Conservation (phyloP, 352 stramenopile genomes). For the Bremia lactucae region DNA sequence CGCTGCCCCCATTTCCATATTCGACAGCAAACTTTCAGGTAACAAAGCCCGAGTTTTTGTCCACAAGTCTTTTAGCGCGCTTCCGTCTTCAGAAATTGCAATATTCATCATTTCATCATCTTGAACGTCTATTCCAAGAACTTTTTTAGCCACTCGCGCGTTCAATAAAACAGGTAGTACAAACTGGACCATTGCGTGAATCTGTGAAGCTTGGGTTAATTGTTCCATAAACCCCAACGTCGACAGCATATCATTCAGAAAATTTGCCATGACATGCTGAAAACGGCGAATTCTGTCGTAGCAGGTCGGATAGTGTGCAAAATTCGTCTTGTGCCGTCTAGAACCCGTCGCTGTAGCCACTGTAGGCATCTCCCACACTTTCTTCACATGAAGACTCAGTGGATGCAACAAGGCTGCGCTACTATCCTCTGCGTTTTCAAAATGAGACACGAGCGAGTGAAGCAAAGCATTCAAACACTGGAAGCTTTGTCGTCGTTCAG, state of each 20-base stretch:
- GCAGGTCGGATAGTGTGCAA: not conserved
- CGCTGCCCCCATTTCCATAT: constrained; percentile 37
- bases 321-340: constrained; percentile 1
- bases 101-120: constrained; percentile 9
- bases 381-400: constrained; percentile 14
- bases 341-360: constrained; percentile 9
- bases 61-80: constrained; percentile 18
- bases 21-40: constrained; percentile 33
- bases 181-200: constrained; percentile 61
- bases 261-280: constrained; percentile 41
- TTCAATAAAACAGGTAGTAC: constrained; percentile 38
- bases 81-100: not conserved
- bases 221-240: constrained; percentile 46
- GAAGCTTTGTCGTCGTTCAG: constrained; percentile 38
- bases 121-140: constrained; percentile 18
- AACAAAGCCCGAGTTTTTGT: constrained; percentile 24
- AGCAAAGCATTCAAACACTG: constrained; percentile 43
- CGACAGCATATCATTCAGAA: constrained; percentile 45
- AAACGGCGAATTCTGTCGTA: constrained; percentile 22
- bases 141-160: constrained; percentile 25
- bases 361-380: constrained; percentile 24
- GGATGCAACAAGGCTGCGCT: constrained; percentile 17
- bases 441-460: constrained; percentile 28
- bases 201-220: constrained; percentile 26
- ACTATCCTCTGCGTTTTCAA: constrained; percentile 15